Base-by-base conservation (phyloP, 1,284 basidiomycete species). In the Mycosarcoma maydis region DNA sequence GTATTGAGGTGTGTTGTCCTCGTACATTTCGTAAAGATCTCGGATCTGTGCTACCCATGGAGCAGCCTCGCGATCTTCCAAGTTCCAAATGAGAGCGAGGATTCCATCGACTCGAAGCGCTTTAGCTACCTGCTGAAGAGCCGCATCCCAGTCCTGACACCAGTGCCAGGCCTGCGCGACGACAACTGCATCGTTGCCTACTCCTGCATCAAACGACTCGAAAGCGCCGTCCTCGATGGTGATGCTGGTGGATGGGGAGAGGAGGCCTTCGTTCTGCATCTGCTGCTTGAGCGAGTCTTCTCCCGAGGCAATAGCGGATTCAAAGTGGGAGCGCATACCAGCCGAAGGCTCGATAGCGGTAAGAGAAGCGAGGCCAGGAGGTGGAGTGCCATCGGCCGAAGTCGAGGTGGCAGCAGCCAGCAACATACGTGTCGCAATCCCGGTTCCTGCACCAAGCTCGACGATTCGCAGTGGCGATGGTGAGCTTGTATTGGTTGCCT, bases 91-190 rank as follows among this genome's bases (percentile, higher is more conserved):
- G 24, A 80, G 59, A 14, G 77, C 77, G 11, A 80, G 57, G 13
- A 67, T 50, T 4, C 78, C 78, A 10, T 65, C 50, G 11, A 61
- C 48, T 14, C 72, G 64, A 13, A 80, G 64, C 2, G 67, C 46
- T 19, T 62, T 45, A 0, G 76, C 70, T 9, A 60, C 54, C 23
- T 72, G 61, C 20, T 47, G 17, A 6, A 80, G 43, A 6, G 74
- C 69, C 7, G 32, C 33, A 29, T 76, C 59, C 39, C 57, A 74
- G 45, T 79, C 60, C n/a, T 61, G 58, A 37, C 73, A 76, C 78
- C 78, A 80, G 49, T 80, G 78, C 68, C 69, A 80, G 2, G 78
- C 78, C 44, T 78, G 75, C 0, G 77, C 77, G 6, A 76, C 71
- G 1, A 79, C 60, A 9, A 77, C 75, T n/a, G 68, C 53, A 27